phyloP scores from a whole-genome alignment of 2,329 filamentous ascomycete genomes.

The Atkinsonella hypoxylon region DNA sequence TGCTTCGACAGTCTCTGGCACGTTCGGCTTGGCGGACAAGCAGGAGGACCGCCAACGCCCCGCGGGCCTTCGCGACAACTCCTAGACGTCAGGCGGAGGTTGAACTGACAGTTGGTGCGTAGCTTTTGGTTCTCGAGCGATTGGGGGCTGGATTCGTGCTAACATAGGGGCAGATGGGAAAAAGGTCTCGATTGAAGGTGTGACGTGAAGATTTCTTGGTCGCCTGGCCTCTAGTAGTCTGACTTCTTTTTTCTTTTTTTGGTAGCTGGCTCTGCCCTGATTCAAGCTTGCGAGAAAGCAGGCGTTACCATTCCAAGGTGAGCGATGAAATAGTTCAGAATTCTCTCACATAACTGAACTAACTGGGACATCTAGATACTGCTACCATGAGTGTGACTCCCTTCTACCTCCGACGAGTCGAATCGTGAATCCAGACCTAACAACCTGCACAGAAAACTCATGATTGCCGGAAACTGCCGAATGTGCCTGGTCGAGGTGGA shows the following conservation, averaged over 20 bases:
- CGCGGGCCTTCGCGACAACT: slow-evolving; percentile 74
- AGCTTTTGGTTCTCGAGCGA: slow-evolving; percentile 15
- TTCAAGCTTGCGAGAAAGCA: slow-evolving; percentile 98
- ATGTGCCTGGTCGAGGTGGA: slow-evolving; percentile 99
- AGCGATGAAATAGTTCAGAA: neutral
- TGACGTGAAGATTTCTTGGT: slow-evolving; percentile 11
- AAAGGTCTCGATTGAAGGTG: slow-evolving; percentile 97
- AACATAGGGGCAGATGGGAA: slow-evolving; percentile 63
- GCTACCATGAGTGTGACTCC: slow-evolving; percentile 81
- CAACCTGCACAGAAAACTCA: slow-evolving; percentile 60
- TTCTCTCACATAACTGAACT: neutral
- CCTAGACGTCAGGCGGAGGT: slow-evolving; percentile 75
- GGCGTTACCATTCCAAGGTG: slow-evolving; percentile 78
- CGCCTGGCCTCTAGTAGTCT: slow-evolving; percentile 16
- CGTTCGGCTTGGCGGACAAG: slow-evolving; percentile 56
- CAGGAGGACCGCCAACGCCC: slow-evolving; percentile 45
- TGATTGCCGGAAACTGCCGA: slow-evolving; percentile 98
- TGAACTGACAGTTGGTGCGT: slow-evolving; percentile 82
- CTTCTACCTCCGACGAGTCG: slow-evolving; percentile 10
- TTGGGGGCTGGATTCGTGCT: slow-evolving; percentile 19
- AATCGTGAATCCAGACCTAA: slow-evolving; percentile 26
- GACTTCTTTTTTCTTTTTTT: slow-evolving; percentile 27
- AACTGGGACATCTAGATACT: slow-evolving; percentile 55
- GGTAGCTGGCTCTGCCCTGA: slow-evolving; percentile 84
- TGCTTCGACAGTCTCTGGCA: slow-evolving; percentile 57